phyloP scores from a whole-genome alignment of 164 flowering plant genomes.

The Vitis riparia region DNA sequence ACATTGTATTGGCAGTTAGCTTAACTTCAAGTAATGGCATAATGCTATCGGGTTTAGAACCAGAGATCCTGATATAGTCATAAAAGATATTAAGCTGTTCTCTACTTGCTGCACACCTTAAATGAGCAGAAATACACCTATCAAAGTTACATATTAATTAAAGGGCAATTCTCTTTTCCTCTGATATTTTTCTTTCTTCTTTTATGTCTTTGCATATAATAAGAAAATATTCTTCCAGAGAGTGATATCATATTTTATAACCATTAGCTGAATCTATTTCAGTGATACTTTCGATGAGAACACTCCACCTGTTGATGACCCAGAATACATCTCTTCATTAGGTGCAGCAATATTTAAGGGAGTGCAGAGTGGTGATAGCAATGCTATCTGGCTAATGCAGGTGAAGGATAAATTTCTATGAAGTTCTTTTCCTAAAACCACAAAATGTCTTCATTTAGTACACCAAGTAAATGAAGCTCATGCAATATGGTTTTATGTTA shows the following conservation, averaged over 20 bases:
- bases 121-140: too few species aligned
- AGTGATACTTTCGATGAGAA: conserved; percentile 88
- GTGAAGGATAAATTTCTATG: conserved; percentile 18
- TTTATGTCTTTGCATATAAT: neutral
- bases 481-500: neutral
- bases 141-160: too few species aligned
- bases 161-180: too few species aligned
- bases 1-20: too few species aligned
- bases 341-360: conserved; percentile 67
- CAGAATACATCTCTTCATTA: conserved; percentile 62
- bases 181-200: neutral
- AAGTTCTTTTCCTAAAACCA: neutral
- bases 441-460: neutral
- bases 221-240: too few species aligned
- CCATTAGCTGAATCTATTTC: conserved; percentile 15
- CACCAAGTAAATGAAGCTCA: neutral
- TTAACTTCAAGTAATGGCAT: too few species aligned
- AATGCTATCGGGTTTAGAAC: too few species aligned
- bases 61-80: too few species aligned
- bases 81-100: too few species aligned
- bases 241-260: neutral
- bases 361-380: conserved; percentile 68
- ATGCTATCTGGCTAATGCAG: conserved; percentile 90
- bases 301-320: conserved; percentile 77
- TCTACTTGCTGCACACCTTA: too few species aligned